A percentile compares a stretch with the other conserved stretches of the same genome.
phyloP scores from a whole-genome alignment of 345 rosid genomes.

The Aurinia saxatilis region DNA sequence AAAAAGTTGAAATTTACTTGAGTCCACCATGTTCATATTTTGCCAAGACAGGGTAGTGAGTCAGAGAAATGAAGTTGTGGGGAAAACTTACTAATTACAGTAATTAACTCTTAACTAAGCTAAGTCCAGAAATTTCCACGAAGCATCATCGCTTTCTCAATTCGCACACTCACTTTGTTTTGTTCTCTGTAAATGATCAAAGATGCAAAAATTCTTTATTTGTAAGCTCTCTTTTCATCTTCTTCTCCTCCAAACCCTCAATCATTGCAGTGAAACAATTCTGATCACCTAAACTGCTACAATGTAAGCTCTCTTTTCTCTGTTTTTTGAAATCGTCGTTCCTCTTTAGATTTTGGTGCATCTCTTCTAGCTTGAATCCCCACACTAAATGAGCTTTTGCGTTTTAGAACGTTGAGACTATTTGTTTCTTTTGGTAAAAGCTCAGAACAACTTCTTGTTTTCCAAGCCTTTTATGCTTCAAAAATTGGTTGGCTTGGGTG shows the following conservation, averaged over 20 bases:
- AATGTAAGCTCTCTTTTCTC: neutral
- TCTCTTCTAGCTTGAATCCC: conserved; percentile 5
- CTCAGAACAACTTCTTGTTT: too few species aligned
- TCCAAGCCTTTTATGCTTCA: too few species aligned
- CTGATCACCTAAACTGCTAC: neutral
- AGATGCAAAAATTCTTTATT: neutral
- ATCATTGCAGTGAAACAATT: too few species aligned
- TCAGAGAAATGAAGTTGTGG: neutral
- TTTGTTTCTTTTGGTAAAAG: too few species aligned
- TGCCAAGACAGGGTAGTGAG: neutral
- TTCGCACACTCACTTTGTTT: neutral
- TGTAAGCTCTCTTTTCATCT: neutral
- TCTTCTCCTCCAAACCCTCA: neutral
- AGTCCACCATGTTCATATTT: neutral
- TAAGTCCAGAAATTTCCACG: conserved; percentile 4
- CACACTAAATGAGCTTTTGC: neutral
- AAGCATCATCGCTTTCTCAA: neutral
- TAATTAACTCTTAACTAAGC: conserved; percentile 8
- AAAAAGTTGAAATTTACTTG: too few species aligned
- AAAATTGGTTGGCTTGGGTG: neutral
- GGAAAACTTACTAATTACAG: conserved; percentile 21
- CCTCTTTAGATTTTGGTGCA: neutral
- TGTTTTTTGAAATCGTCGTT: neutral
- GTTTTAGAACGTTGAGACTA: too few species aligned
- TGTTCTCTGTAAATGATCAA: neutral